Base-by-base conservation (phyloP, 2,329 filamentous ascomycete species). In the Colletotrichum gloeosporioides region DNA sequence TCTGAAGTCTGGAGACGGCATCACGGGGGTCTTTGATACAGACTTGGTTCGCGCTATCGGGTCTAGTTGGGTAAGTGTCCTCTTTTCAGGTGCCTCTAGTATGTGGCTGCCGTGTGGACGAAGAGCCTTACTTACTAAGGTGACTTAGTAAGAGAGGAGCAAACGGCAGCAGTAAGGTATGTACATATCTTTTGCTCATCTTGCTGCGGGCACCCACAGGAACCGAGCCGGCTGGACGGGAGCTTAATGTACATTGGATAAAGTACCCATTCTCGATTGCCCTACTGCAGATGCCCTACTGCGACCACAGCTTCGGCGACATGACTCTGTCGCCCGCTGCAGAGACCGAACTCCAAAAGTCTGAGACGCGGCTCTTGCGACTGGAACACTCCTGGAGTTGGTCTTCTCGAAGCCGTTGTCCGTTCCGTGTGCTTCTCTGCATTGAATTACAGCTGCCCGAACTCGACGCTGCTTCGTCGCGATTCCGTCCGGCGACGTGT, bases 261-360 rank as follows among this genome's bases (percentile, higher is more conserved):
- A 67, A 67, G 63, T 6, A 25, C 22, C 34, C 59, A 31, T 31
- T 16, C 25, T 13, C 55, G 55, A 59, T 18, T 27, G 55, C 44
- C 44, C n/a, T 53, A 22, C 44, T 53, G 55, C 25, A 34, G 18
- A 36, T 64, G 32, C 61, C n/a, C 32, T 64, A 61, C 13, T 27
- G 53, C 34, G 69, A 59, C 64, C 57, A 64, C 32, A 64, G 57
- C 31, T 29, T 49, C 39, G n/a, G 18, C n/a, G 44, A 74, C 64
- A 73, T 74, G 65, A 49, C 71, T 73, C 66, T 59, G 34, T 36
- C 39, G 55, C 65, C 53, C 53, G 44, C 65, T 57, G 71, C 59
- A 39, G 36, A 62, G 25, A 36, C 44, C 32, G 61, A 36, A 32
- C 22, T 62, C 39, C 13, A 31, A 9, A 36, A 55, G 22, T 63